Evolutionary conservation across 441 rosid genomes (phyloP).

Genomic region (Croton setiger): DNA sequence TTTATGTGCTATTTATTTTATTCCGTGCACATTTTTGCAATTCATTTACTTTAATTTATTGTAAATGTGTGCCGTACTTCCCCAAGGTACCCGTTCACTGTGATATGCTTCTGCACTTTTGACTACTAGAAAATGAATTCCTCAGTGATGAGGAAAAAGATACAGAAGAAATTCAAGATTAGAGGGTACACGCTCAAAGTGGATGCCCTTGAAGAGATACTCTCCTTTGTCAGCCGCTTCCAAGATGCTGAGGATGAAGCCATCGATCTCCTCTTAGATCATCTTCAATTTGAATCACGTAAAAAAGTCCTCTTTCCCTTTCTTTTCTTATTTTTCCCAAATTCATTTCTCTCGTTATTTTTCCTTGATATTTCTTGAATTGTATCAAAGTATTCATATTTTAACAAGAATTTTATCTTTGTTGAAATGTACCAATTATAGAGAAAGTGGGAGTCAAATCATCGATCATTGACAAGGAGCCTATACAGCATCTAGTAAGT

Average conservation of each 20-base stretch:
- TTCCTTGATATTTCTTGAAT: not conserved
- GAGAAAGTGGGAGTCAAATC: conserved; percentile 50
- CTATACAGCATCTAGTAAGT: conserved; percentile 49
- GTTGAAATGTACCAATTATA: conserved; percentile 5
- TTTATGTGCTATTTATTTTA: too few relatives aligned
- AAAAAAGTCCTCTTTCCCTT: not conserved
- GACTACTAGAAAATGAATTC: conserved; percentile 20
- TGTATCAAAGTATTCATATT: not conserved
- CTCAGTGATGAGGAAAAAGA: conserved; percentile 46
- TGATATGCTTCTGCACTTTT: not conserved
- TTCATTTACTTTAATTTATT: too few relatives aligned
- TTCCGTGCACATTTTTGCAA: too few relatives aligned
- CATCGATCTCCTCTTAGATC: conserved; percentile 74
- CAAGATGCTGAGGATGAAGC: conserved; percentile 67
- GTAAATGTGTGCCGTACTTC: not conserved
- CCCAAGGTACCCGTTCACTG: not conserved
- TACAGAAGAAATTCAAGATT: conserved; percentile 71
- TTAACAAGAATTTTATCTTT: not conserved
- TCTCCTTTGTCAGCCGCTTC: conserved; percentile 56
- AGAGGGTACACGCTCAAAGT: conserved; percentile 67
- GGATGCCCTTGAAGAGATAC: conserved; percentile 70
- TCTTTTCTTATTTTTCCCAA: too few relatives aligned
- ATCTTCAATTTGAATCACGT: conserved; percentile 64
- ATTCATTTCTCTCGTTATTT: not conserved
- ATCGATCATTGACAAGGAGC: conserved; percentile 63